Conservation (phyloP, 179 eudicot genomes). For the Vitellaria paradoxa region DNA sequence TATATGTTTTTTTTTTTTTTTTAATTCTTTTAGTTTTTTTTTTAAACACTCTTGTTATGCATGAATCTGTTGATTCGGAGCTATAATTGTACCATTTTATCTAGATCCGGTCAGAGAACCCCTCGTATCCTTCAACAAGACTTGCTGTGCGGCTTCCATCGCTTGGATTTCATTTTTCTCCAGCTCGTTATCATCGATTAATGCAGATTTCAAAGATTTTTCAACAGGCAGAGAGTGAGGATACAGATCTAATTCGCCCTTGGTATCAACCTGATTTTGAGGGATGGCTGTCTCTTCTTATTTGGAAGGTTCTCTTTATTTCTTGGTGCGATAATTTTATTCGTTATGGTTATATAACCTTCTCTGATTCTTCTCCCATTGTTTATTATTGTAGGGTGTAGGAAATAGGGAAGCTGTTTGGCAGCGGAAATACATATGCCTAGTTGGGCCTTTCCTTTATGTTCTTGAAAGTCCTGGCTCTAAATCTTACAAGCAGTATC, state of each 20-base stretch:
- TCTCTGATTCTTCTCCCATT: constrained; percentile 11
- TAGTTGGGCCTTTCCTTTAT: constrained; percentile 88
- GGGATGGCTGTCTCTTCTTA: constrained; percentile 85
- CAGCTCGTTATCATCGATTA: constrained; percentile 96
- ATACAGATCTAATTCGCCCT: constrained; percentile 47
- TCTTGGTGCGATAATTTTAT: not conserved
- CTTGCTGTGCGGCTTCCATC: constrained; percentile 90
- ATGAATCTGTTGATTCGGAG: not conserved
- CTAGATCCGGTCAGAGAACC: constrained; percentile 72
- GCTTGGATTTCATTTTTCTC: constrained; percentile 89
- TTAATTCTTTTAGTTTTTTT: not conserved
- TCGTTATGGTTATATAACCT: not conserved
- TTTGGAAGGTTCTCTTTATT: constrained; percentile 69
- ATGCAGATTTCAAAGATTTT: constrained; percentile 82
- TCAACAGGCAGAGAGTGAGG: constrained; percentile 47
- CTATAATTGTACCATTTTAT: constrained; percentile 16
- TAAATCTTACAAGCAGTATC: constrained; percentile 75
- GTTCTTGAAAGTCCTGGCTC: constrained; percentile 74
- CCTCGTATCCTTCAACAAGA: constrained; percentile 80
- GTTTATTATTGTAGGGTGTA: constrained; percentile 58
- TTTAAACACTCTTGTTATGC: no score
- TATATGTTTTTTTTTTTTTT: not conserved
- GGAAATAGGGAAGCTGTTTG: constrained; percentile 96
- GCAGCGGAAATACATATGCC: constrained; percentile 84
- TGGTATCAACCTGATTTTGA: constrained; percentile 95